Base-by-base conservation (phyloP, 2,329 filamentous ascomycete genomes). In the Ceratocystis destructans region DNA sequence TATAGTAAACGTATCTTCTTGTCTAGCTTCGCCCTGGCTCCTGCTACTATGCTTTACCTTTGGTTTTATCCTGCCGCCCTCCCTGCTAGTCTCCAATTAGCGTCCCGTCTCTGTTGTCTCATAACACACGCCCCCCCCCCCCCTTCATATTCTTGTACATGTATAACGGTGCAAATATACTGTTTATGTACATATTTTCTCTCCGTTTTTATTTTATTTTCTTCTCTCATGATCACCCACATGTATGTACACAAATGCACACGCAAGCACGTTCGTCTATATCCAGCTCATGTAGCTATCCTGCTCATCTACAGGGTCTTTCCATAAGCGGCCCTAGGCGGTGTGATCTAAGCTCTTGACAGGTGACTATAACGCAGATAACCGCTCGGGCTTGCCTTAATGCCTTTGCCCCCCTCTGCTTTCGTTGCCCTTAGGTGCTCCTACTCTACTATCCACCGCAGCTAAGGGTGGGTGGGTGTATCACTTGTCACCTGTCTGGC, bases 401-500 rank as follows among this genome's bases (percentile, higher is more conserved):
- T 50, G 46, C n/a, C 22, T 22, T 22, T 50, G 46, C 17, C 46
- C 46, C 22, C 46, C 46, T 22, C 25, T 28, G 22, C 15, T 20
- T 57, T 57, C 53, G 25, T n/a, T 22, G 46, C 17, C 4, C 22
- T 50, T 6, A 20, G 46, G 46, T 8, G 10, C 22, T 50, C 46
- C 46, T 5, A 20, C 46, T 50, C 17, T 10, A 20, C 7, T 50
- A 41, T 41, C 37, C 37, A 41, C 10, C 22, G 20, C n/a, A 57
- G 53, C 12, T 57, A 41, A 17, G 22, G 22, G 22, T 25, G 53
- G 53, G 12, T 31, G 22, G 7, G 46, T 15, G 22, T 57, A 22
- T 17, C 53, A 57, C 25, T 57, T 57, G 53, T 50, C 46, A 50
- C 46, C 20, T 28, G 53, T 57, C 53, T 57, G 53, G 53, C 25